Conservation (phyloP, 192 early-diverging fungal species). For the Coemansia guatemalensis region DNA sequence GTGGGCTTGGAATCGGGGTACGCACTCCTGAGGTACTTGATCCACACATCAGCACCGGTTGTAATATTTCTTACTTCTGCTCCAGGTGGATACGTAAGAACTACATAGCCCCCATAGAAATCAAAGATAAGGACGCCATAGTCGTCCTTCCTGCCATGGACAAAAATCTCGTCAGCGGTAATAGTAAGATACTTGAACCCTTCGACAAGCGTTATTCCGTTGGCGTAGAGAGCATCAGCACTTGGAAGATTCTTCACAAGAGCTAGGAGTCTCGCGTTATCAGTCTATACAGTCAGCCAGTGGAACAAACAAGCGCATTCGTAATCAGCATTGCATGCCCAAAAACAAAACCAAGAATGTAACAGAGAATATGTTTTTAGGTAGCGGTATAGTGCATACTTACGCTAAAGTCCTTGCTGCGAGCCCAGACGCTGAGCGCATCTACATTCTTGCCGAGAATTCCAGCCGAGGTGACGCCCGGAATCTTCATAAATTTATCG, state of each 20-base stretch:
- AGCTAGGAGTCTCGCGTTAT: not conserved
- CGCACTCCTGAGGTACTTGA: conserved; percentile 71
- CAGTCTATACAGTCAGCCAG: not conserved
- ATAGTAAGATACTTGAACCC: conserved; percentile 77
- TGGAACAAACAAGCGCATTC: not conserved
- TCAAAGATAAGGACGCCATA: conserved; percentile 15
- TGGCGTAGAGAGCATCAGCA: conserved; percentile 51
- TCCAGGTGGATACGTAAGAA: conserved; percentile 72
- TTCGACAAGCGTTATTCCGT: conserved; percentile 61
- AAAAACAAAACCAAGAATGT: not conserved
- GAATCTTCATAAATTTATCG: conserved; percentile 43
- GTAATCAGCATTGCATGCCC: not conserved
- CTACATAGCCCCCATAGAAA: not conserved
- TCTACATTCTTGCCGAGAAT: conserved; percentile 63
- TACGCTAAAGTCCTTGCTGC: conserved; percentile 47
- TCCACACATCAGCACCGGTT: conserved; percentile 70
- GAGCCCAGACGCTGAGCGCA: conserved; percentile 67
- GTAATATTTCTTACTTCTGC: conserved; percentile 65
- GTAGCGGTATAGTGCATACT: not conserved
- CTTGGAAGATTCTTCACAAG: not conserved
- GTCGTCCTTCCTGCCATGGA: conserved; percentile 80
- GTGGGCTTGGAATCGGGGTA: too few relatives aligned
- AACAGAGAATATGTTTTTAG: not conserved
- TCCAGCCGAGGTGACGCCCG: conserved; percentile 48
- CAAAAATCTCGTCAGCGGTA: conserved; percentile 60